A percentile compares a stretch with the other conserved stretches of the same genome.
phyloP scores from a whole-genome alignment of 2,329 filamentous ascomycete species.

The Fusarium buharicum region DNA sequence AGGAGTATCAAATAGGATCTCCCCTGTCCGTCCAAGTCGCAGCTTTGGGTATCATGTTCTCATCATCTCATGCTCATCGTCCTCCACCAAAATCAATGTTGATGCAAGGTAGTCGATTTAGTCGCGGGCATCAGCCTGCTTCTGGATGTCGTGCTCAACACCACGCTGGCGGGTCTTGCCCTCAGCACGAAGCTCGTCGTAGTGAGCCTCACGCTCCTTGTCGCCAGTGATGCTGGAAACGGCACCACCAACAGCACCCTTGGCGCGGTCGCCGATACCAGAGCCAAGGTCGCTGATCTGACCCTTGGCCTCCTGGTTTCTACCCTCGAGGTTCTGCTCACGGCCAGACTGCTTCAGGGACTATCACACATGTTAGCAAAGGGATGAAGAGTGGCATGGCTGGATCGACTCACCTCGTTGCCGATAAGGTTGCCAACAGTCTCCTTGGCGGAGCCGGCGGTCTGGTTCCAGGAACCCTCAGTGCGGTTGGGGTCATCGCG shows the following conservation, averaged over 20 bases:
- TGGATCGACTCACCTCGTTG: conserved; percentile 64
- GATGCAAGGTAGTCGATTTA: conserved; percentile 10
- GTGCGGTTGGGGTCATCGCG: conserved; percentile 78
- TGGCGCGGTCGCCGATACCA: conserved; percentile 73
- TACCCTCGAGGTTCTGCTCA: conserved; percentile 81
- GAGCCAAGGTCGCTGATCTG: conserved; percentile 78
- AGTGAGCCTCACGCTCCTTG: conserved; percentile 69
- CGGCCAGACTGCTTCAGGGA: conserved; percentile 78
- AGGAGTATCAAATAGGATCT: conserved; percentile 17
- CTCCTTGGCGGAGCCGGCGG: conserved; percentile 87
- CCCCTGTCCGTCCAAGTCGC: conserved; percentile 18
- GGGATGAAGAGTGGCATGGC: neutral
- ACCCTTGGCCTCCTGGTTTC: conserved; percentile 83
- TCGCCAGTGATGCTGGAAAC: conserved; percentile 80
- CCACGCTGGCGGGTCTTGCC: conserved; percentile 88
- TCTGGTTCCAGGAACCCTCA: conserved; percentile 86
- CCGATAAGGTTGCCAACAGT: conserved; percentile 79
- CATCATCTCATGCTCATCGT: conserved; percentile 17
- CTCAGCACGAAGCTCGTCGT: conserved; percentile 76
- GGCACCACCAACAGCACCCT: conserved; percentile 76
- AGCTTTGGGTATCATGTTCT: conserved; percentile 38
- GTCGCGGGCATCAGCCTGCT: conserved; percentile 67
- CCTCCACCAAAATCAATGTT: conserved; percentile 5
- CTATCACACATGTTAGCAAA: conserved; percentile 48
- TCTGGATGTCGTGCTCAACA: conserved; percentile 82